Conservation (phyloP, 306 rosid genomes). For the Amphicarpaea edgeworthii region DNA sequence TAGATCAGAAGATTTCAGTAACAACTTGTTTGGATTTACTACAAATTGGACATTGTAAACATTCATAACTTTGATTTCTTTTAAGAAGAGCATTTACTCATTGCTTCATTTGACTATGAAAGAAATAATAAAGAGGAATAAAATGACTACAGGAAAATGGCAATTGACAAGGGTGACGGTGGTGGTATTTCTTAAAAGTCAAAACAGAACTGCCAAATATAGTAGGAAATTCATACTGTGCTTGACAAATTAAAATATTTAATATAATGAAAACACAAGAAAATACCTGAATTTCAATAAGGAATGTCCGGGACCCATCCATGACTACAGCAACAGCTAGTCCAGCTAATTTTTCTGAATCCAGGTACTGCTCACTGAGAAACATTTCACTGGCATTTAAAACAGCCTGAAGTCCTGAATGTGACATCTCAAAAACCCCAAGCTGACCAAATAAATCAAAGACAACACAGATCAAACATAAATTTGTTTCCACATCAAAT, state of each 20-base stretch:
- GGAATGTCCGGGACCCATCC: slow-evolving; percentile 94
- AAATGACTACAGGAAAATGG: background rate
- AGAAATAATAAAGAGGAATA: background rate
- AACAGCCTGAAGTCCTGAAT: slow-evolving; percentile 74
- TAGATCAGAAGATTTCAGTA: background rate
- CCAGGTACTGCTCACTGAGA: slow-evolving; percentile 73
- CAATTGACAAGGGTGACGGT: slow-evolving; percentile 8
- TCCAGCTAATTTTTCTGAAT: slow-evolving; percentile 82
- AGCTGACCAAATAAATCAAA: slow-evolving; percentile 63
- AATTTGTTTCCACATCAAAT: slow-evolving; percentile 3
- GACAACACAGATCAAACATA: slow-evolving; percentile 25
- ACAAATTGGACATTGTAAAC: slow-evolving; percentile 12
- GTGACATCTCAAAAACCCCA: slow-evolving; percentile 94
- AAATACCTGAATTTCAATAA: slow-evolving; percentile 90
- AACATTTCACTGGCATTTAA: slow-evolving; percentile 84
- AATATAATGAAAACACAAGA: background rate
- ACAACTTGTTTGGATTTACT: background rate
- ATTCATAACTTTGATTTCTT: background rate
- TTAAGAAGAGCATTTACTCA: background rate
- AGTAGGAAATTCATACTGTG: background rate
- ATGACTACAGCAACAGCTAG: slow-evolving; percentile 88
- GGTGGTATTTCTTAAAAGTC: slow-evolving; percentile 5
- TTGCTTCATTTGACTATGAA: slow-evolving; percentile 2
- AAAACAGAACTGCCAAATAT: background rate
- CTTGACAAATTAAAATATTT: slow-evolving; percentile 6